phyloP scores from a whole-genome alignment of 2,329 filamentous ascomycete genomes.

The Botrytis cinerea region DNA sequence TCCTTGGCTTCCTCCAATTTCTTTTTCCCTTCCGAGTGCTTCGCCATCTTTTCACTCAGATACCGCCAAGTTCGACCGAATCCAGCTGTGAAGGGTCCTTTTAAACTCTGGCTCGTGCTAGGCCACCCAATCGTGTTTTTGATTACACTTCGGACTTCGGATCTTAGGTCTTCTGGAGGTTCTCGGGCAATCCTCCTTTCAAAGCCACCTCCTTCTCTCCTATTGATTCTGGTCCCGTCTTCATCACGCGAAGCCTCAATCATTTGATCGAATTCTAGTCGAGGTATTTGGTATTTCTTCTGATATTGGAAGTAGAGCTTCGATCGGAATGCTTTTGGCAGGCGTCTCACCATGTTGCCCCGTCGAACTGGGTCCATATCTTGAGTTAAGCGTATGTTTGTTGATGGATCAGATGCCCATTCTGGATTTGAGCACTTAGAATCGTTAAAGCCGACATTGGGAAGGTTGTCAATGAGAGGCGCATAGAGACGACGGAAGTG shows the following conservation, averaged over 20 bases:
- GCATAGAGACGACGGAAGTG: slow-evolving; percentile 92
- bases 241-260: slow-evolving; percentile 75
- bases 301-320: slow-evolving; percentile 96
- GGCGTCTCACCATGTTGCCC: slow-evolving; percentile 92
- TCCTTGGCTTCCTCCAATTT: slow-evolving; percentile 29
- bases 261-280: slow-evolving; percentile 81
- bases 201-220: slow-evolving; percentile 78
- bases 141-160: slow-evolving; percentile 74
- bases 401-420: slow-evolving; percentile 64
- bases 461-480: slow-evolving; percentile 84
- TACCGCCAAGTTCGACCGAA: slow-evolving; percentile 71
- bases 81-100: slow-evolving; percentile 80
- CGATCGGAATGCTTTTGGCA: slow-evolving; percentile 83
- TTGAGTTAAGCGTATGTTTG: slow-evolving; percentile 72
- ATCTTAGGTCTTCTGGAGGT: slow-evolving; percentile 64
- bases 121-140: slow-evolving; percentile 91
- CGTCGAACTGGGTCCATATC: slow-evolving; percentile 91
- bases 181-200: slow-evolving; percentile 80
- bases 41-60: slow-evolving; percentile 75
- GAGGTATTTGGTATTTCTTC: slow-evolving; percentile 82
- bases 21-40: slow-evolving; percentile 50
- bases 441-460: slow-evolving; percentile 80
- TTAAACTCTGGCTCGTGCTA: slow-evolving; percentile 82
- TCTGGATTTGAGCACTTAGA: slow-evolving; percentile 56
- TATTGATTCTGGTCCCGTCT: slow-evolving; percentile 66